These are phyloP conservation scores for Cordyceps pruinosa DNA, from an alignment of 2,329 filamentous ascomycete species.

Conservation along the genomic window DNA sequence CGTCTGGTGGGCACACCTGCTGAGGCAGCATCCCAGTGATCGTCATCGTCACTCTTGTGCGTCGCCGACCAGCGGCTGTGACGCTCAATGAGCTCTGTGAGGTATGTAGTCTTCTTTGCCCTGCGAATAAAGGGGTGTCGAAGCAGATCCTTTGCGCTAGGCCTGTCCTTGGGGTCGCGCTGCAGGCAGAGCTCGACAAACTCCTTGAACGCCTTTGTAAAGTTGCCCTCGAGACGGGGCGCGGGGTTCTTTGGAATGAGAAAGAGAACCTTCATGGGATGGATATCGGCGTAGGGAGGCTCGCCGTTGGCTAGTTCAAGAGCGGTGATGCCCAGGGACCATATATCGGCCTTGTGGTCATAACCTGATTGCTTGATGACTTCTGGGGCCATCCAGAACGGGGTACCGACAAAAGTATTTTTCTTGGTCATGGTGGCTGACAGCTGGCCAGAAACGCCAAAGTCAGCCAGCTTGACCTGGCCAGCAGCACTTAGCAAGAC, in stretches of 20 bases:
- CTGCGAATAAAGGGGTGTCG: slow-evolving; percentile 85
- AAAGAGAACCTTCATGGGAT: slow-evolving; percentile 97
- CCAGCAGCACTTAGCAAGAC: slow-evolving; percentile 82
- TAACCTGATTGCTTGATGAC: slow-evolving; percentile 98
- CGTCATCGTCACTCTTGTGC: slow-evolving; percentile 65
- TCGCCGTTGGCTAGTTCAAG: slow-evolving; percentile 87
- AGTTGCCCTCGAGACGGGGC: slow-evolving; percentile 72
- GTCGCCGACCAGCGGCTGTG: slow-evolving; percentile 80
- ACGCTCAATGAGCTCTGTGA: slow-evolving; percentile 91
- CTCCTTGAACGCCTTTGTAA: slow-evolving; percentile 76
- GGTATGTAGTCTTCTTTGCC: slow-evolving; percentile 91
- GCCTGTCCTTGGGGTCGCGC: slow-evolving; percentile 82
- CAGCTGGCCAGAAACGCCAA: slow-evolving; percentile 92
- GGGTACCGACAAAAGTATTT: slow-evolving; percentile 96
- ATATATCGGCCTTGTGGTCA: slow-evolving; percentile 96
- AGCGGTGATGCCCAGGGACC: slow-evolving; percentile 92
- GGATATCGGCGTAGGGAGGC: slow-evolving; percentile 91
- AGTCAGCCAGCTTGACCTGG: slow-evolving; percentile 95
- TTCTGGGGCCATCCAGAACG: slow-evolving; percentile 99
- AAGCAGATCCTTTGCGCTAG: slow-evolving; percentile 77
- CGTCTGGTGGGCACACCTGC: slow-evolving; percentile 48
- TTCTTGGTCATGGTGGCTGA: slow-evolving; percentile 99
- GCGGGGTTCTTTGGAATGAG: slow-evolving; percentile 92
- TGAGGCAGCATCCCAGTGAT: slow-evolving; percentile 49
- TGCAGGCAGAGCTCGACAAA: slow-evolving; percentile 79